phyloP scores from a whole-genome alignment of 1,284 basidiomycete species.

The Cutaneotrichosporon sp. region DNA sequence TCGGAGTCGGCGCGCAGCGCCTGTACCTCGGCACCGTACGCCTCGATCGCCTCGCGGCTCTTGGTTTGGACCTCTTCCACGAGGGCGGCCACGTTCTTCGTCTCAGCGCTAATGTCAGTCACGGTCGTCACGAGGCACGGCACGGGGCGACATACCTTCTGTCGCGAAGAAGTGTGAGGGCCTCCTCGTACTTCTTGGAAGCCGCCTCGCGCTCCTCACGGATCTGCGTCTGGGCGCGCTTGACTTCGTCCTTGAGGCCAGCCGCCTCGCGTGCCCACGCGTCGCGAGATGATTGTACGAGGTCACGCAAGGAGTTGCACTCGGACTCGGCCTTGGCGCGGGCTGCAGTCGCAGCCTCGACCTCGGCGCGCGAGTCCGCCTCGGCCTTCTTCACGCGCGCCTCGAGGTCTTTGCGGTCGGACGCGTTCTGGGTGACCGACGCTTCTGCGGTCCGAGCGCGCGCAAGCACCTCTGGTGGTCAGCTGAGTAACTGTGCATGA shows the following conservation, averaged over 20 bases:
- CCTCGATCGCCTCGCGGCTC: slow-evolving; percentile 19
- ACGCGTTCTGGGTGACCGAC: slow-evolving; percentile 30
- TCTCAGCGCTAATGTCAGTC: slow-evolving; percentile 31
- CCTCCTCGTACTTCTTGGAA: slow-evolving; percentile 33
- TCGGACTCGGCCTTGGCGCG: slow-evolving; percentile 46
- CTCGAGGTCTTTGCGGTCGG: slow-evolving; percentile 45
- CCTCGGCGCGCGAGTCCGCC: slow-evolving; percentile 38
- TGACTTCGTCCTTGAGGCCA: slow-evolving; percentile 38
- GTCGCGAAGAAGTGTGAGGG: slow-evolving; percentile 39
- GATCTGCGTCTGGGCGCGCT: slow-evolving; percentile 29
- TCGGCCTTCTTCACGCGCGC: slow-evolving; percentile 40
- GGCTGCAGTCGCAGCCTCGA: slow-evolving; percentile 36
- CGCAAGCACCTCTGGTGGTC: slow-evolving; percentile 43
- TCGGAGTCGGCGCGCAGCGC: slow-evolving; percentile 28
- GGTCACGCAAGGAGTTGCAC: slow-evolving; percentile 38
- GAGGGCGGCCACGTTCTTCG: slow-evolving; percentile 28
- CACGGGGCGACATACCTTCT: slow-evolving; percentile 35
- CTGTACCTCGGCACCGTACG: slow-evolving; percentile 31
- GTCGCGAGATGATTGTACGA: slow-evolving; percentile 44
- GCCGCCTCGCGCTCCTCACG: slow-evolving; percentile 40
- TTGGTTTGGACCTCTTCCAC: slow-evolving; percentile 31
- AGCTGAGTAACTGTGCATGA: not conserved
- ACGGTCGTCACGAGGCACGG: not conserved
- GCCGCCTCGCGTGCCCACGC: slow-evolving; percentile 48
- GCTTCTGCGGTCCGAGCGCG: slow-evolving; percentile 49